Percentiles rank a stretch among this genome's conserved stretches.
Conservation (phyloP, 208 protist genomes). For the Trypanosoma brucei region DNA sequence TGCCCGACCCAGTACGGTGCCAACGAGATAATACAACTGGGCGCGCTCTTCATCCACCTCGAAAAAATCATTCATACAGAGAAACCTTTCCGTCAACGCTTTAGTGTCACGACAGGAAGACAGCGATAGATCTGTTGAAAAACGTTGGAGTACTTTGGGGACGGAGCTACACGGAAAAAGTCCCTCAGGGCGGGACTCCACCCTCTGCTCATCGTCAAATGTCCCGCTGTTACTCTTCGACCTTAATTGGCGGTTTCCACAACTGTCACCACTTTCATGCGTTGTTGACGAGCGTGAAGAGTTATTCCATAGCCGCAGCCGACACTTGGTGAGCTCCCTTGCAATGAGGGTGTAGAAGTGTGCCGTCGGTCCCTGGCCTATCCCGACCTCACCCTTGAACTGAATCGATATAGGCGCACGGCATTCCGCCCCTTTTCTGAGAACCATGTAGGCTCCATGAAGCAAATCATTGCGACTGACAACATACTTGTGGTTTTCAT, state of each 20-base stretch:
- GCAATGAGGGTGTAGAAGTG: conserved; percentile 88
- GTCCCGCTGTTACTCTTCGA: too few relatives aligned
- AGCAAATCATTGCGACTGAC: conserved; percentile 60
- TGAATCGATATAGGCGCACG: conserved; percentile 81
- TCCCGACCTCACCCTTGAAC: conserved; percentile 85
- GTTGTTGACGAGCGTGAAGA: not conserved
- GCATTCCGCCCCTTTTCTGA: conserved; percentile 63
- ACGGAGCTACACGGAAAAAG: not conserved
- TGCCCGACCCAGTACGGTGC: conserved; percentile 68
- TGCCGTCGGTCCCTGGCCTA: conserved; percentile 85
- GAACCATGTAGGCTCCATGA: conserved; percentile 54
- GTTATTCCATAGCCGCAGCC: conserved; percentile 54
- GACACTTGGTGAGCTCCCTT: conserved; percentile 36
- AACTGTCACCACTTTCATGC: too few relatives aligned
- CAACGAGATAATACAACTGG: conserved; percentile 63
- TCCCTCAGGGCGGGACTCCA: not conserved
- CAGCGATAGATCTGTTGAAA: not conserved
- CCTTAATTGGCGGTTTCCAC: not conserved
- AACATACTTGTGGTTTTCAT: conserved; percentile 80
- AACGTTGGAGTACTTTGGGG: not conserved
- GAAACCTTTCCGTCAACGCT: conserved; percentile 10
- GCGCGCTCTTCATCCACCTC: conserved; percentile 37
- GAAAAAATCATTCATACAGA: conserved; percentile 34
- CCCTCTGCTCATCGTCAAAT: too few relatives aligned
- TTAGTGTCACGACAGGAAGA: not conserved